phyloP scores from a whole-genome alignment of 1,139 yeast species.

The Oligophagozyma castellii region DNA sequence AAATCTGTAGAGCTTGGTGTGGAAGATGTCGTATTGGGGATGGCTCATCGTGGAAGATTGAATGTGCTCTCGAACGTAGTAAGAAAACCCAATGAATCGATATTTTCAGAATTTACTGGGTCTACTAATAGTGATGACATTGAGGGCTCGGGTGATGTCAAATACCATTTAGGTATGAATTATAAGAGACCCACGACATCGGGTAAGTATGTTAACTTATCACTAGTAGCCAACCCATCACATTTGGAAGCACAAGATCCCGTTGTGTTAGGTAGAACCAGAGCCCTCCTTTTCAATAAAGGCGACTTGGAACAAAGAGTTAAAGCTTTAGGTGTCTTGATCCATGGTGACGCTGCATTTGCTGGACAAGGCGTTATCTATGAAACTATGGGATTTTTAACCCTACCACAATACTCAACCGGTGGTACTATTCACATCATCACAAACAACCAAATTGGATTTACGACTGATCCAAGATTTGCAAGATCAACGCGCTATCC shows the following conservation, averaged over 20 bases:
- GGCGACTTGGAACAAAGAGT: constrained; percentile 67
- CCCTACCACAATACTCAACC: constrained; percentile 87
- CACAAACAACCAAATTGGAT: constrained; percentile 97
- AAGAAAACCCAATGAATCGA: constrained; percentile 95
- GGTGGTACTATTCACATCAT: constrained; percentile 98
- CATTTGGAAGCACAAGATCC: constrained; percentile 99
- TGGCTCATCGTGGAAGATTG: constrained; percentile 99
- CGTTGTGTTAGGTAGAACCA: constrained; percentile 93
- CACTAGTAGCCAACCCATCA: constrained; percentile 96
- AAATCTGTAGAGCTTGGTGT: constrained; percentile 86
- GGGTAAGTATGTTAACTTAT: constrained; percentile 90
- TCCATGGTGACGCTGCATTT: constrained; percentile 99
- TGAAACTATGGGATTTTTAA: constrained; percentile 92
- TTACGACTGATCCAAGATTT: constrained; percentile 96
- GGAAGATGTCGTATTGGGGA: constrained; percentile 94
- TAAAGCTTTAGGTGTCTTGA: constrained; percentile 81
- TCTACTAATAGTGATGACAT: constrained; percentile 62
- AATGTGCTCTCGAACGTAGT: constrained; percentile 96
- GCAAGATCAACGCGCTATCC: constrained; percentile 98
- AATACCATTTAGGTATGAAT: constrained; percentile 98
- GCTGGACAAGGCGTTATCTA: constrained; percentile 98
- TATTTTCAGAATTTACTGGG: constrained; percentile 91
- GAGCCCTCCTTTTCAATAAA: constrained; percentile 91
- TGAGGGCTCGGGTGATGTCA: constrained; percentile 97
- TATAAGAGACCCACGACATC: constrained; percentile 98